Evolutionary conservation across 1,139 yeast species (phyloP).

Genomic region (Zygoascus sp.): DNA sequence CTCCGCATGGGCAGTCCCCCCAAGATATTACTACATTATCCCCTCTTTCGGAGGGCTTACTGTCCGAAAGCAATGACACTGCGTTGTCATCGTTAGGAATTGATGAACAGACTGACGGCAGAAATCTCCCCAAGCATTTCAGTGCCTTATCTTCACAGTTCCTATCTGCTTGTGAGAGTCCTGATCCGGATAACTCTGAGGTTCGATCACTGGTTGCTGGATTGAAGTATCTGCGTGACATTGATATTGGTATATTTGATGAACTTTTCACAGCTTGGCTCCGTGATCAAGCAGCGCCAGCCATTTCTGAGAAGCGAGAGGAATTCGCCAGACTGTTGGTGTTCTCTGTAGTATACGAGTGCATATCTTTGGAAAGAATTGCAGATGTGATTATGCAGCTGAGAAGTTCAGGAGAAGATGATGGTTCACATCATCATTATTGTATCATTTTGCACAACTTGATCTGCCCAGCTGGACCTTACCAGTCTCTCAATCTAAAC

Average conservation of each 20-base stretch:
- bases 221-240: slow-evolving; percentile 25
- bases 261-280: slow-evolving; percentile 26
- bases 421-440: slow-evolving; percentile 15
- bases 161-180: slow-evolving; percentile 19
- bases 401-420: slow-evolving; percentile 21
- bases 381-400: slow-evolving; percentile 33
- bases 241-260: slow-evolving; percentile 22
- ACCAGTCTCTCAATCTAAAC: slow-evolving; percentile 13
- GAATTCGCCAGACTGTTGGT: slow-evolving; percentile 30
- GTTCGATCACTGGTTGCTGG: slow-evolving; percentile 20
- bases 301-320: slow-evolving; percentile 22
- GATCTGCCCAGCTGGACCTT: neutral
- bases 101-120: slow-evolving; percentile 21
- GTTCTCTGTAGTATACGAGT: slow-evolving; percentile 37
- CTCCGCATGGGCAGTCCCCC: slow-evolving; percentile 23
- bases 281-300: slow-evolving; percentile 27
- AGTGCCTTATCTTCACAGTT: slow-evolving; percentile 19
- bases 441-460: slow-evolving; percentile 11
- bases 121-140: slow-evolving; percentile 21
- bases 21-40: slow-evolving; percentile 29
- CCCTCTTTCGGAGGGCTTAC: slow-evolving; percentile 27
- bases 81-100: slow-evolving; percentile 10
- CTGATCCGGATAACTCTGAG: slow-evolving; percentile 13
- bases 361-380: slow-evolving; percentile 35
- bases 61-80: slow-evolving; percentile 8